Base-by-base conservation (phyloP, 208 protist species). In the Leishmania turanica region DNA sequence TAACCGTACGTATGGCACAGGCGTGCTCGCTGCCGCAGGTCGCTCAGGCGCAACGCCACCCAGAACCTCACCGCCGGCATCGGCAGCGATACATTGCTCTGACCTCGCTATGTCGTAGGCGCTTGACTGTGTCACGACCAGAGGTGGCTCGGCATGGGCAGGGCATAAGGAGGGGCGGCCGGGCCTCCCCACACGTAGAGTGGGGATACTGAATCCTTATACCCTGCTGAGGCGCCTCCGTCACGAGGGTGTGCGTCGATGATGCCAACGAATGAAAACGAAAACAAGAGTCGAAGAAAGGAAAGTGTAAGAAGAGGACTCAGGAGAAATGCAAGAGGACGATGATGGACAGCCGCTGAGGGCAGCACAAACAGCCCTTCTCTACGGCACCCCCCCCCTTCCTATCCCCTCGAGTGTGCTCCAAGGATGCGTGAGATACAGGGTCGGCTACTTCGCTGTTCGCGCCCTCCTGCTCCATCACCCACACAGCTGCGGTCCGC, bases 221-320 rank as follows among this genome's bases (percentile, higher is more conserved):
- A 21, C 17, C 5, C 1, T 21, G 2, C 62, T 40, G 31, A 11
- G 31, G 62, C 13, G 62, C 17, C 31, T 21, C 54, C 31, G 31
- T 40, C 31, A 24, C 5, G 5, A 68, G 31, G 31, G 31, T 40
- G 62, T 40, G 62, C 31, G 62, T 21, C 0, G 31, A 15, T 19
- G 3, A 40, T 68, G 62, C 31, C 13, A 21, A 21, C 6, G 13
- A 40, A 34, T 15, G 11, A 65, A 47, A 65, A 49, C 40, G 37
- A 77, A n/a, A 56, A 17, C 62, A 69, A 53, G 54, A 19, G 64
- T 15, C 15, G 51, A 58, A 76, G 56, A 40, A 75, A 66, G 73
- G 31, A 21, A 21, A 68, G 31, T 34, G 58, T 27, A 64, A 4
- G 62, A 31, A 68, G 62, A 68, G 15, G 4, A 68, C 9, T 37